phyloP scores from a whole-genome alignment of 805 yeast species.

The Candida manassasensis region DNA sequence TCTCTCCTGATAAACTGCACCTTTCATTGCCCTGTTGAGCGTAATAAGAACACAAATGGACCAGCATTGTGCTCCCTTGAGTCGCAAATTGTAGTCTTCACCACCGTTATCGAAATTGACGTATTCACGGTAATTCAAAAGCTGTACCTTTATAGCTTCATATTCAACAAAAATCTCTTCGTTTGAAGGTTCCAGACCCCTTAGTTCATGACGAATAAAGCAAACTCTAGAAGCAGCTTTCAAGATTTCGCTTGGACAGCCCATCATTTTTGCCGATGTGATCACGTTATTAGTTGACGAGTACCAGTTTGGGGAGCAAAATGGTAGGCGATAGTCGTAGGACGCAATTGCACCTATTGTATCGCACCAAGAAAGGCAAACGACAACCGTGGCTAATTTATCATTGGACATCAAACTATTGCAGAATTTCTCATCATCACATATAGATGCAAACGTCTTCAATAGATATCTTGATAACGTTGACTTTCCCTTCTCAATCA shows the following conservation, averaged over 20 bases:
- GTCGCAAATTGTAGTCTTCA: constrained; percentile 33
- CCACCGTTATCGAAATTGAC: constrained; percentile 20
- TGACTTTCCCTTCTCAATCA: constrained; percentile 51
- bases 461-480: constrained; percentile 47
- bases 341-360: constrained; percentile 53
- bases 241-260: constrained; percentile 58
- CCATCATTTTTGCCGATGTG: constrained; percentile 52
- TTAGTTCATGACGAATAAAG: constrained; percentile 24
- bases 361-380: constrained; percentile 58
- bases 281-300: constrained; percentile 38
- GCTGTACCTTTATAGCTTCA: constrained; percentile 26
- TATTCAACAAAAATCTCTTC: constrained; percentile 17
- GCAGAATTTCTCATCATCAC: constrained; percentile 40
- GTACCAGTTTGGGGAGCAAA: constrained; percentile 49
- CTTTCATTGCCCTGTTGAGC: constrained; percentile 24
- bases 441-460: constrained; percentile 46
- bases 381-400: constrained; percentile 45
- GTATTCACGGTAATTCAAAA: constrained; percentile 46
- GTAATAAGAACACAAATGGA: constrained; percentile 34
- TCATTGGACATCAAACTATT: constrained; percentile 38
- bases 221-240: constrained; percentile 43
- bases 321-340: constrained; percentile 54
- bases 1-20: constrained; percentile 18
- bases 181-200: constrained; percentile 6
- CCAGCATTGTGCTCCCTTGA: constrained; percentile 58